Percentiles rank a stretch among this genome's conserved stretches.
phyloP scores from a whole-genome alignment of 768 basidiomycete genomes.

The Termitomyces sp. region DNA sequence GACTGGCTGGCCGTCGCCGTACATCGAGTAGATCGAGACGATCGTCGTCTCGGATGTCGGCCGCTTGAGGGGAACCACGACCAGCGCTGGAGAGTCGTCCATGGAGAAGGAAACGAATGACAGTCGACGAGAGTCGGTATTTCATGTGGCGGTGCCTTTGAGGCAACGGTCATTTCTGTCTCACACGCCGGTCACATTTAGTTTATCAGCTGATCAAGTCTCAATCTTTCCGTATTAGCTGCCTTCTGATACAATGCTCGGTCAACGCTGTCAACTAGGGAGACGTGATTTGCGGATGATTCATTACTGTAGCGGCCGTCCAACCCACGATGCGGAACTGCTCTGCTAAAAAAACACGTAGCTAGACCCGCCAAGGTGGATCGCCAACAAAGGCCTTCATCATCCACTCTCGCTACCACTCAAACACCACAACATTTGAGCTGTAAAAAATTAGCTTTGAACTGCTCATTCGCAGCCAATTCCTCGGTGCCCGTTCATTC shows the following conservation, averaged over 20 bases:
- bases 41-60: constrained; percentile 72
- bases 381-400: too few species aligned
- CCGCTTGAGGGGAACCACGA: constrained; percentile 33
- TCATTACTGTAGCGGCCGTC: too few species aligned
- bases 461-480: too few species aligned
- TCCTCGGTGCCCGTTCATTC: too few species aligned
- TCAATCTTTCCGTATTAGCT: neutral
- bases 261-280: neutral
- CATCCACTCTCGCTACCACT: too few species aligned
- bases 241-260: neutral
- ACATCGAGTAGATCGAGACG: constrained; percentile 86
- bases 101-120: constrained; percentile 11
- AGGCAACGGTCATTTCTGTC: neutral
- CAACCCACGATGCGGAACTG: too few species aligned
- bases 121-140: neutral
- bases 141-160: neutral
- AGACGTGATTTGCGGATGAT: too few species aligned
- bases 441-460: too few species aligned
- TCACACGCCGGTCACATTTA: neutral
- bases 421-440: too few species aligned
- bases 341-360: too few species aligned
- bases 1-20: constrained; percentile 50
- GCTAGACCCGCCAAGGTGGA: too few species aligned
- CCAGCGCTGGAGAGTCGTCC: constrained; percentile 41
- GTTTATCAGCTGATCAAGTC: too few species aligned